These are phyloP conservation scores for Marasmius tenuissimus DNA, from an alignment of 1,284 basidiomycete species.

Conservation along the genomic window DNA sequence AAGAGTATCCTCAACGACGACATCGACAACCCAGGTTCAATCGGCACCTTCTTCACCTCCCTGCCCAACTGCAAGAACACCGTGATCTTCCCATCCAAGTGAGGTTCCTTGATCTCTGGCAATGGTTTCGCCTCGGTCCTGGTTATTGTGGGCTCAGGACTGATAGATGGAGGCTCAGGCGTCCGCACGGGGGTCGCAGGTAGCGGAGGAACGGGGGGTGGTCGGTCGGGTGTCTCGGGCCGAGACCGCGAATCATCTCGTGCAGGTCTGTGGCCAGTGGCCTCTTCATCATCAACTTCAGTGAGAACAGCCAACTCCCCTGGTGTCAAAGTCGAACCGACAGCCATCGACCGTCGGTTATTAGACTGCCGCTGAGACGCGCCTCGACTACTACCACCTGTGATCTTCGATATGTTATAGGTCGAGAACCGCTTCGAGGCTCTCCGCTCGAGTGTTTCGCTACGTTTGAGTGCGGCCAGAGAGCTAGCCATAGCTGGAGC, in stretches of 20 bases:
- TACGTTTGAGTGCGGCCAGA: slow-evolving; percentile 85
- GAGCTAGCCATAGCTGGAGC: slow-evolving; percentile 78
- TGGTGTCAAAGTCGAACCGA: slow-evolving; percentile 57
- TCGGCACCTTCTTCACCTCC: slow-evolving; percentile 85
- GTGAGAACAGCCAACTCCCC: slow-evolving; percentile 70
- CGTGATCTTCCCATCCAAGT: slow-evolving; percentile 43
- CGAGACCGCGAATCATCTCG: slow-evolving; percentile 30
- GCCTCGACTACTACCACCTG: slow-evolving; percentile 54
- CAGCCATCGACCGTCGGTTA: slow-evolving; percentile 69
- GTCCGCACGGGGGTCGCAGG: slow-evolving; percentile 34
- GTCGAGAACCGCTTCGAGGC: slow-evolving; percentile 97
- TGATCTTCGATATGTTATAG: slow-evolving; percentile 96
- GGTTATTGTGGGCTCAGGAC: slow-evolving; percentile 17
- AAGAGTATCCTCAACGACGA: slow-evolving; percentile 83
- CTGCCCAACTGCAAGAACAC: slow-evolving; percentile 91
- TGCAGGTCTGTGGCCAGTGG: slow-evolving; percentile 14
- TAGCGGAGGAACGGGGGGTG: slow-evolving; percentile 50
- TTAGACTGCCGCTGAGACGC: slow-evolving; percentile 39
- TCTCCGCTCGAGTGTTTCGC: slow-evolving; percentile 85
- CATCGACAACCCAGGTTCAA: slow-evolving; percentile 74
- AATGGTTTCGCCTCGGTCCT: background rate
- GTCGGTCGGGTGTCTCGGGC: slow-evolving; percentile 33
- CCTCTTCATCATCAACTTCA: slow-evolving; percentile 65
- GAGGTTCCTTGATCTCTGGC: slow-evolving; percentile 14
- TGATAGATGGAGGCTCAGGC: slow-evolving; percentile 30